These are phyloP conservation scores for Beauveria asiatica DNA, from an alignment of 2,329 filamentous ascomycete genomes.

Conservation along the genomic window DNA sequence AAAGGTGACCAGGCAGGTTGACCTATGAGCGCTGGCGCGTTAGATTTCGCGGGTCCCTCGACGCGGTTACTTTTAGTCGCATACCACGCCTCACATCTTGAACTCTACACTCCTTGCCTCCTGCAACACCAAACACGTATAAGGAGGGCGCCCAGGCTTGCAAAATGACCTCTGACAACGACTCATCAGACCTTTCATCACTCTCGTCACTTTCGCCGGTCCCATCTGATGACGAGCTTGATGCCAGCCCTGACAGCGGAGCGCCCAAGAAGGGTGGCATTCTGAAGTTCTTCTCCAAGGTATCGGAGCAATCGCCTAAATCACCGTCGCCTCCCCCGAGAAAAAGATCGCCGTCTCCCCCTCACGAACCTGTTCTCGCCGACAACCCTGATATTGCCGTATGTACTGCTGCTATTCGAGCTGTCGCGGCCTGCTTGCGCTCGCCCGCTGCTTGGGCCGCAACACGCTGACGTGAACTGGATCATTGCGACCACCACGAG, in stretches of 20 bases:
- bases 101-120: conserved; percentile 18
- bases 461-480: conserved; percentile 29
- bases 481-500: conserved; percentile 2
- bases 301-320: conserved; percentile 42
- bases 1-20: background rate
- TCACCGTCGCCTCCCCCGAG: conserved; percentile 57
- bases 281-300: conserved; percentile 58
- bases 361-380: conserved; percentile 80
- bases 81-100: conserved; percentile 10
- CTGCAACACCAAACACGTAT: conserved; percentile 23
- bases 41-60: conserved; percentile 22
- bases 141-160: conserved; percentile 21
- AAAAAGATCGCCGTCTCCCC: conserved; percentile 79
- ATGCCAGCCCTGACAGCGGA: conserved; percentile 31
- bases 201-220: conserved; percentile 39
- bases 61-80: conserved; percentile 13
- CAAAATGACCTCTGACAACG: conserved; percentile 51
- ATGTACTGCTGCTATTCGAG: conserved; percentile 35
- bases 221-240: conserved; percentile 40
- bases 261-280: conserved; percentile 48
- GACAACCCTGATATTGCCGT: conserved; percentile 91
- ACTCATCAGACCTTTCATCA: conserved; percentile 56
- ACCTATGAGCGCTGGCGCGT: conserved; percentile 12
- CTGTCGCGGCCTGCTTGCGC: background rate
- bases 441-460: background rate